Percentiles rank a stretch among this genome's conserved stretches.
Conservation (phyloP, 2,329 filamentous ascomycete species). For the Botrytis aclada region DNA sequence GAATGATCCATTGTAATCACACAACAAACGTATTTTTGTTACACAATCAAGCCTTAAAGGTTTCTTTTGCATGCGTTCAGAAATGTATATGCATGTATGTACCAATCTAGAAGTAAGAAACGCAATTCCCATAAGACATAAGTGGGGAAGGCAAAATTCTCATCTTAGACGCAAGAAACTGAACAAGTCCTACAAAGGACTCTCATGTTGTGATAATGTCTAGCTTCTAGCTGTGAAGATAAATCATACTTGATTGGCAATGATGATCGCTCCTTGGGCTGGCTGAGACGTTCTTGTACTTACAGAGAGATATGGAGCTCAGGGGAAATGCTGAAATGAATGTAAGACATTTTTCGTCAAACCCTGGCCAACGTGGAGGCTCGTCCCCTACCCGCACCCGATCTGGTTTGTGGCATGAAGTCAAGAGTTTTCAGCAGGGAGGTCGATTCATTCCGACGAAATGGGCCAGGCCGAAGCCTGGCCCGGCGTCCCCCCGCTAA, state of each 20-base stretch:
- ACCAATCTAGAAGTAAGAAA: background rate
- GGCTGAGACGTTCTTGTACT: background rate
- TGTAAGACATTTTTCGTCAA: conserved; percentile 12
- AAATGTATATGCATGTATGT: background rate
- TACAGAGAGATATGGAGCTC: background rate
- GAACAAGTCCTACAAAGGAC: background rate
- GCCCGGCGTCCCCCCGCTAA: background rate
- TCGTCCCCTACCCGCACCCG: background rate
- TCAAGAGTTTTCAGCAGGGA: background rate
- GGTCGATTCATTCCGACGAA: conserved; percentile 2
- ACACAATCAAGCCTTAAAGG: background rate
- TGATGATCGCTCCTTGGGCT: background rate
- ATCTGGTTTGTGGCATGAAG: background rate
- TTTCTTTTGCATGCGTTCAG: background rate
- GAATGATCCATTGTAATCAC: background rate
- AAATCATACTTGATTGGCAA: background rate
- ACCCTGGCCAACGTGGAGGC: background rate
- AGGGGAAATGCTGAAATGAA: background rate
- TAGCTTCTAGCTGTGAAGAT: background rate
- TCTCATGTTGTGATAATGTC: background rate
- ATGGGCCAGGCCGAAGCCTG: background rate
- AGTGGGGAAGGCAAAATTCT: background rate
- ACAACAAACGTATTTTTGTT: background rate
- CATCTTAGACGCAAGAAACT: background rate
- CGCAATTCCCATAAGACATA: background rate